phyloP scores from a whole-genome alignment of 164 flowering plant genomes.

The Umbellularia californica region DNA sequence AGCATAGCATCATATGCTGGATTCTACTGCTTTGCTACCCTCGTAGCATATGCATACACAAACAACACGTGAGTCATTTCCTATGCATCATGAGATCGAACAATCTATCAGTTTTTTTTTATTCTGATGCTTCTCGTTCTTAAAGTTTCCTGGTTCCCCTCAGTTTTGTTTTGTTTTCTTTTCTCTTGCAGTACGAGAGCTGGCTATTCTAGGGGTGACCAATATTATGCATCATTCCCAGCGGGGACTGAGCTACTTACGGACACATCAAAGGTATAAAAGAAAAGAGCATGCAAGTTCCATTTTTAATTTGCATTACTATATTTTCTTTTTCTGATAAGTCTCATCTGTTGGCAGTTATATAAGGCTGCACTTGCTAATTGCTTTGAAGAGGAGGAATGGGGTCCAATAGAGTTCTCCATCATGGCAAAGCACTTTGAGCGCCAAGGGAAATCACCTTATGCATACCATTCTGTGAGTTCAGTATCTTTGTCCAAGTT shows the following conservation, averaged over 20 bases:
- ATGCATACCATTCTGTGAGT: constrained; percentile 92
- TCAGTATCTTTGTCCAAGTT: neutral
- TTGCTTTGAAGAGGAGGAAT: constrained; percentile 87
- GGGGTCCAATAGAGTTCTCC: constrained; percentile 87
- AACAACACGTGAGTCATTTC: constrained; percentile 65
- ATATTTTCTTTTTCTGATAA: neutral
- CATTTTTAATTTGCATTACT: neutral
- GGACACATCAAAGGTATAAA: constrained; percentile 66
- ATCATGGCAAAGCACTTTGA: constrained; percentile 92
- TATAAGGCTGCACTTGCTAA: constrained; percentile 89
- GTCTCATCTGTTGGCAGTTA: constrained; percentile 32
- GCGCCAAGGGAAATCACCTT: constrained; percentile 90
- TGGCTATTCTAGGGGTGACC: constrained; percentile 78
- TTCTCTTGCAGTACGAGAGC: constrained; percentile 73
- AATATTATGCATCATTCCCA: constrained; percentile 82
- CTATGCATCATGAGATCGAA: neutral
- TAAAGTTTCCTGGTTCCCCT: neutral
- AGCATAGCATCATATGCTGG: constrained; percentile 59
- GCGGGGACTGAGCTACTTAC: constrained; percentile 80
- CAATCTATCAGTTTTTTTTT: neutral
- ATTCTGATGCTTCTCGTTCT: no score
- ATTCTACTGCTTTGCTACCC: constrained; percentile 56
- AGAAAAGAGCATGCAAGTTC: neutral
- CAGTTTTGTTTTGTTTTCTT: neutral
- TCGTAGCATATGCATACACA: constrained; percentile 53